Conservation (phyloP, 768 basidiomycete genomes). For the Cytidiella melzeri region DNA sequence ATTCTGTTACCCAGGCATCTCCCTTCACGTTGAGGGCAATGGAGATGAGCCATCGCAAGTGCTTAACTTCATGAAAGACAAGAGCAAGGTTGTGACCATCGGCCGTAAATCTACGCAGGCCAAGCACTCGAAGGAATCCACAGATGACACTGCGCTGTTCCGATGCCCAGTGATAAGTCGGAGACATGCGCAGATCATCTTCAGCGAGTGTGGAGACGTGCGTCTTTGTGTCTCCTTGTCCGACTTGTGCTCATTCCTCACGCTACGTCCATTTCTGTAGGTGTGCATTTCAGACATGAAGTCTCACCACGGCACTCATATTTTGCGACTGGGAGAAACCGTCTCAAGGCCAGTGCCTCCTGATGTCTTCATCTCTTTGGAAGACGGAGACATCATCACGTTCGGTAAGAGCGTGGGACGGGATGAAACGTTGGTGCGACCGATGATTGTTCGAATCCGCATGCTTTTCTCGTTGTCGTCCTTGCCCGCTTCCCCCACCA, state of each 20-base stretch:
- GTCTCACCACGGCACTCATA: constrained; percentile 74
- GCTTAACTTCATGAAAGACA: constrained; percentile 47
- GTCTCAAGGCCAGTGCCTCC: constrained; percentile 43
- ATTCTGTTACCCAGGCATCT: constrained; percentile 39
- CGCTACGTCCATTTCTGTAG: constrained; percentile 31
- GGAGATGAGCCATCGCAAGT: constrained; percentile 38
- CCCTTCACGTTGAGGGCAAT: constrained; percentile 50
- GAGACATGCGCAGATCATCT: constrained; percentile 70
- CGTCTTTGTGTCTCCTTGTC: constrained; percentile 18
- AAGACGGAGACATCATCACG: constrained; percentile 65
- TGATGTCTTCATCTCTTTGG: constrained; percentile 49
- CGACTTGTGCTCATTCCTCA: constrained; percentile 15
- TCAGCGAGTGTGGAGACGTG: constrained; percentile 68
- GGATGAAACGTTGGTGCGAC: constrained; percentile 52
- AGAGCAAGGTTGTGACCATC: constrained; percentile 49
- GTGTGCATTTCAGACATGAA: constrained; percentile 63
- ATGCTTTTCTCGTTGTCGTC: constrained; percentile 34
- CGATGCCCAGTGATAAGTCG: constrained; percentile 76
- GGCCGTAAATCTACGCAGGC: constrained; percentile 59
- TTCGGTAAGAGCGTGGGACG: constrained; percentile 74
- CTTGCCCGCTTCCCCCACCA: neutral
- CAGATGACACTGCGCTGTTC: constrained; percentile 50
- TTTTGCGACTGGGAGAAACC: constrained; percentile 48
- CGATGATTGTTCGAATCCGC: constrained; percentile 56
- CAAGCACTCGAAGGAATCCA: constrained; percentile 32